These are phyloP conservation scores for Ambrosia hybrid DNA, from an alignment of 140 eudicot species.

Conservation along the genomic window DNA sequence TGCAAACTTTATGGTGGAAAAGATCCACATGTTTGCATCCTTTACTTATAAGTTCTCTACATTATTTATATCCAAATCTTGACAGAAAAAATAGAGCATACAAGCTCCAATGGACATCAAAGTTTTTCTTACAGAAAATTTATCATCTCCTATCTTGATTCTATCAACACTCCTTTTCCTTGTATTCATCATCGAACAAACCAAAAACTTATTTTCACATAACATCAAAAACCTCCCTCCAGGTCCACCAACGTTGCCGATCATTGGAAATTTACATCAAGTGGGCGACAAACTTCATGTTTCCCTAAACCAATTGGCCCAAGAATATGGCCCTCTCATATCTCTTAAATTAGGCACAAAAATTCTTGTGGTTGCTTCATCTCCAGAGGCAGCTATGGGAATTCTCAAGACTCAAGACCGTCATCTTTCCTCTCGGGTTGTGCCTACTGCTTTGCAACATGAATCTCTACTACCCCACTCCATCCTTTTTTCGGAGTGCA, in stretches of 20 bases:
- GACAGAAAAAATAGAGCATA: not conserved
- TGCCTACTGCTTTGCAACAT: conserved; percentile 33
- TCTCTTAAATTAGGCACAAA: conserved; percentile 28
- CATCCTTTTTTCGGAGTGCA: conserved; percentile 32
- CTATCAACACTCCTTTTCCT: conserved; percentile 17
- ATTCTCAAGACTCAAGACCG: conserved; percentile 37
- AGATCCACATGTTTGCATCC: no score
- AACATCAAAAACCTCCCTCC: conserved; percentile 18
- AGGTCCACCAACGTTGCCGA: conserved; percentile 22
- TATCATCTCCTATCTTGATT: conserved; percentile 4
- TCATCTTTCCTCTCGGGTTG: conserved; percentile 25
- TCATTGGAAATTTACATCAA: conserved; percentile 34
- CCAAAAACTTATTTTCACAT: not conserved
- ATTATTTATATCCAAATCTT: not conserved
- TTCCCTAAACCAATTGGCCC: conserved; percentile 9
- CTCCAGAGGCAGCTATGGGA: conserved; percentile 33
- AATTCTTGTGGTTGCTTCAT: conserved; percentile 27
- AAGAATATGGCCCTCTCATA: conserved; percentile 30
- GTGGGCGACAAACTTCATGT: conserved; percentile 24
- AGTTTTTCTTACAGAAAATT: not conserved
- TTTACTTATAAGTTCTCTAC: no score
- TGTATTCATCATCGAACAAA: conserved; percentile 13
- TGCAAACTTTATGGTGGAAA: no score
- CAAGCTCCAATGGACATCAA: conserved; percentile 16
- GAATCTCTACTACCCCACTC: conserved; percentile 27